Evolutionary conservation across 805 yeast species (phyloP).

Genomic region (Lipomyces lipofer): DNA sequence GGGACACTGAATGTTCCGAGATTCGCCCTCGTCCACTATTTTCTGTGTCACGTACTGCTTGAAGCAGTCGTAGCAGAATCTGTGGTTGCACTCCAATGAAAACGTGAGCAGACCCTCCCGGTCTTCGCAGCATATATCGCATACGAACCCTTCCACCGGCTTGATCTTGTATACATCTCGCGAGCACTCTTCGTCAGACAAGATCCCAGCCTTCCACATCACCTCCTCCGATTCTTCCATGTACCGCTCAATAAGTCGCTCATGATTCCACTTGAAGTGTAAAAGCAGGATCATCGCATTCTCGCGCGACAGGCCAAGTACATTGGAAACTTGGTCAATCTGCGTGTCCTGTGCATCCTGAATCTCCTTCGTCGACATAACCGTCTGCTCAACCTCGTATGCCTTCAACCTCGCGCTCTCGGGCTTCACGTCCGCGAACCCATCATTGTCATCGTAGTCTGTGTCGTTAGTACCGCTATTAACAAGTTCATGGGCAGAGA

Average conservation of each 20-base stretch:
- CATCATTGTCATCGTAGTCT: slow-evolving; percentile 29
- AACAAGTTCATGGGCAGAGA: background rate
- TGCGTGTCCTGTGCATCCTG: slow-evolving; percentile 39
- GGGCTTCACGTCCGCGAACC: slow-evolving; percentile 32
- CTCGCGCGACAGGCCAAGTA: slow-evolving; percentile 44
- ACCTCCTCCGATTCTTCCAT: slow-evolving; percentile 48
- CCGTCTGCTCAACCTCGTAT: slow-evolving; percentile 35
- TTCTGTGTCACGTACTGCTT: slow-evolving; percentile 55
- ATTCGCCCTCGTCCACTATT: slow-evolving; percentile 40
- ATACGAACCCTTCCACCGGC: slow-evolving; percentile 44
- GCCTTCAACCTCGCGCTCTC: slow-evolving; percentile 31
- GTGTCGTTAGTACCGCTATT: slow-evolving; percentile 4
- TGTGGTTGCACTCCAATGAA: slow-evolving; percentile 66
- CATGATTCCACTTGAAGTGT: slow-evolving; percentile 60
- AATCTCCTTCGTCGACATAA: slow-evolving; percentile 31
- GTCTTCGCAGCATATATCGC: slow-evolving; percentile 75
- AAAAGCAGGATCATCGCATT: slow-evolving; percentile 50
- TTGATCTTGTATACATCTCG: slow-evolving; percentile 29
- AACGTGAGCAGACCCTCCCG: slow-evolving; percentile 45
- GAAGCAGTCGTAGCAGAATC: slow-evolving; percentile 71
- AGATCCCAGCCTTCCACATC: slow-evolving; percentile 41
- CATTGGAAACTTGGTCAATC: slow-evolving; percentile 41
- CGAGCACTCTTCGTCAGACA: slow-evolving; percentile 4
- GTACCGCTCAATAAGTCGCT: slow-evolving; percentile 55
- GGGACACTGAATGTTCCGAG: slow-evolving; percentile 59